Evolutionary conservation across 345 rosid species (phyloP).

Genomic region (Clausena lansium): DNA sequence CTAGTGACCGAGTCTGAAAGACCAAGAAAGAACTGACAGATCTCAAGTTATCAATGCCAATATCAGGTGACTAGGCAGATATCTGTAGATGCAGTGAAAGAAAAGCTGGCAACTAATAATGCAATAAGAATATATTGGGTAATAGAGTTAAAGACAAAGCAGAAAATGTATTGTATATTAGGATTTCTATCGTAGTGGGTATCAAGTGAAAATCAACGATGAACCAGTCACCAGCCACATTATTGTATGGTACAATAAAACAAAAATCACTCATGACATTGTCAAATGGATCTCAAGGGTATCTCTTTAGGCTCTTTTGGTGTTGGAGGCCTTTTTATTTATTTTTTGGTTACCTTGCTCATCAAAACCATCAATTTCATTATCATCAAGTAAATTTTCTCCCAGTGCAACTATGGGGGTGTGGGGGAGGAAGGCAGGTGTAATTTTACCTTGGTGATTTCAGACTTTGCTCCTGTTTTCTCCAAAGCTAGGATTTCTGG

Average conservation of each 20-base stretch:
- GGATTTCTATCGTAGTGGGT: not conserved
- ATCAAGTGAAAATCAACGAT: slow-evolving; percentile 5
- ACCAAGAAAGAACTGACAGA: not conserved
- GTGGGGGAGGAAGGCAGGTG: not conserved
- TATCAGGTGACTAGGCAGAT: not conserved
- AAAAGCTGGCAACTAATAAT: not conserved
- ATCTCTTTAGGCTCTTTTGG: not conserved
- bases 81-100: not conserved
- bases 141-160: not conserved
- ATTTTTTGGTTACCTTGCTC: not conserved
- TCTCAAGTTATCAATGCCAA: not conserved
- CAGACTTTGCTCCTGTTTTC: slow-evolving; percentile 63
- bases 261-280: not conserved
- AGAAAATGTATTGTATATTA: not conserved
- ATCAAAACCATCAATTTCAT: not conserved
- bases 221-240: not conserved
- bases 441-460: slow-evolving; percentile 53
- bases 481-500: slow-evolving; percentile 69
- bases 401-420: not conserved
- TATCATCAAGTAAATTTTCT: not conserved
- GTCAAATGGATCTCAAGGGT: not conserved
- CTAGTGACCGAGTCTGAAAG: not conserved
- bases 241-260: not conserved
- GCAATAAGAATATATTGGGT: not conserved
- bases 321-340: not conserved